Conservation (phyloP, 768 basidiomycete genomes). For the Boletus tylopilopsis region DNA sequence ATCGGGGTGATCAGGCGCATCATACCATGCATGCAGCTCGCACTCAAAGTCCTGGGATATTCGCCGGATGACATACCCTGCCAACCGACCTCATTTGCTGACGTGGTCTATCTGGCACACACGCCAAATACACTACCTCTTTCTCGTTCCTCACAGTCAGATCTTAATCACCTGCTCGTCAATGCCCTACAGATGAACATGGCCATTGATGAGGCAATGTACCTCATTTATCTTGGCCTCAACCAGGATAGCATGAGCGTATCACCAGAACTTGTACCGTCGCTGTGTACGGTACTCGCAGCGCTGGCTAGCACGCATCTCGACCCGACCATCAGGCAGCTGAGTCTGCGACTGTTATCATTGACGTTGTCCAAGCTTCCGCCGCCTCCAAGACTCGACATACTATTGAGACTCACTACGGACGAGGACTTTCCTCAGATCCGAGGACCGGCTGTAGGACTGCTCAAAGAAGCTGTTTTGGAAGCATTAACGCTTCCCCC, state of each 20-base stretch:
- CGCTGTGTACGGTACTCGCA: conserved; percentile 50
- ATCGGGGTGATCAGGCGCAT: neutral
- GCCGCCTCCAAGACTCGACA: conserved; percentile 46
- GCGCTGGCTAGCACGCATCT: conserved; percentile 60
- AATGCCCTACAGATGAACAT: conserved; percentile 50
- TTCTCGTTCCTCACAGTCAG: conserved; percentile 8
- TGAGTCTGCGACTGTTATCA: conserved; percentile 58
- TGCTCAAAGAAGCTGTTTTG: conserved; percentile 65
- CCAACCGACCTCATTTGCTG: conserved; percentile 26
- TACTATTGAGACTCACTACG: conserved; percentile 51
- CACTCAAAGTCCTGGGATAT: conserved; percentile 34
- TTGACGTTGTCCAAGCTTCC: conserved; percentile 48
- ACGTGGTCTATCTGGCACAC: conserved; percentile 25
- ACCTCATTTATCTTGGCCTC: conserved; percentile 42
- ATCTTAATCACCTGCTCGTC: conserved; percentile 42
- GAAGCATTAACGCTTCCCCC: conserved; percentile 40
- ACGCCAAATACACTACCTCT: conserved; percentile 14
- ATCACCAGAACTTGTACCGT: conserved; percentile 43
- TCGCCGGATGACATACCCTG: conserved; percentile 1
- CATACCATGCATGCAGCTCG: conserved; percentile 18
- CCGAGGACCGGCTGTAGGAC: conserved; percentile 61
- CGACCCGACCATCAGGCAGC: conserved; percentile 53
- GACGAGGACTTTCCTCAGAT: conserved; percentile 59
- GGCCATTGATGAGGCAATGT: conserved; percentile 58
- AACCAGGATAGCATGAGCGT: conserved; percentile 18